phyloP scores from a whole-genome alignment of 306 rosid species.

The Sechiopsis laciniata region DNA sequence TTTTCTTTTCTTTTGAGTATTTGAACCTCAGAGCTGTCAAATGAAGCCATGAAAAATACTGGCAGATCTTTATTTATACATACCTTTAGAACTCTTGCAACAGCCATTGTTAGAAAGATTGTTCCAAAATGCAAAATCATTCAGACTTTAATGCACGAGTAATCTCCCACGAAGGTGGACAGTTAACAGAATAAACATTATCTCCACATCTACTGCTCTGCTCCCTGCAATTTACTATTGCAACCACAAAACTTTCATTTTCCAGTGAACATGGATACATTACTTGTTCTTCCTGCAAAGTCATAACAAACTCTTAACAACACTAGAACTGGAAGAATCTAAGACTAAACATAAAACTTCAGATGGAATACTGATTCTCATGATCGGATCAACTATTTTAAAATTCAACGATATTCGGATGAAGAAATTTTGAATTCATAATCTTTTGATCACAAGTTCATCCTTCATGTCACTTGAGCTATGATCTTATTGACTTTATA shows the following conservation, averaged over 20 bases:
- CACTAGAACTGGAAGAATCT: background rate
- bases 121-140: background rate
- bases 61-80: too few species aligned
- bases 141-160: constrained; percentile 54
- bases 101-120: background rate
- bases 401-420: too few species aligned
- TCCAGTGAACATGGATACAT: constrained; percentile 71
- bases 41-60: too few species aligned
- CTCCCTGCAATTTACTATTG: constrained; percentile 51
- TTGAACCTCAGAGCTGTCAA: too few species aligned
- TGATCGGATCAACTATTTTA: background rate
- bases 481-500: background rate
- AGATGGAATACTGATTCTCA: background rate
- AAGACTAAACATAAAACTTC: background rate
- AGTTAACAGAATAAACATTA: constrained; percentile 33
- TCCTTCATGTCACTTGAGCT: too few species aligned
- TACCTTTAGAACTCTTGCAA: background rate
- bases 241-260: constrained; percentile 75
- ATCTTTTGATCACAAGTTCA: too few species aligned
- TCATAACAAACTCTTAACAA: background rate
- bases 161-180: constrained; percentile 64
- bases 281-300: constrained; percentile 74
- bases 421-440: too few species aligned
- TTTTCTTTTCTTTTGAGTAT: too few species aligned
- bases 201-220: constrained; percentile 23